Percentiles rank a stretch among this genome's conserved stretches.
Evolutionary conservation across 2,329 filamentous ascomycete genomes (phyloP).

Genomic region (Phyllosticta citriasiana): DNA sequence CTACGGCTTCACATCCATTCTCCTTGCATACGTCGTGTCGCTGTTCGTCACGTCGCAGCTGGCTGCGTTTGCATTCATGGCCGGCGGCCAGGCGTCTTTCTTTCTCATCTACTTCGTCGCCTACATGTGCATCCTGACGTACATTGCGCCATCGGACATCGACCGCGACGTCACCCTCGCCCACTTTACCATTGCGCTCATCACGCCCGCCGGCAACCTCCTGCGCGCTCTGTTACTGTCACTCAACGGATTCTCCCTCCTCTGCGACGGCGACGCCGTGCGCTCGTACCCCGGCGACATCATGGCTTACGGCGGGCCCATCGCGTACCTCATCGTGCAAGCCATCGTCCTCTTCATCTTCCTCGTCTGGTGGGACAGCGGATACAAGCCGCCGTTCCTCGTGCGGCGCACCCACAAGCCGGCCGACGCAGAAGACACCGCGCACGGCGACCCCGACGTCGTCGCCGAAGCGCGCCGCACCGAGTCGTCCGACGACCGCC

Average conservation of each 20-base stretch:
- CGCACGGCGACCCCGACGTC: constrained; percentile 46
- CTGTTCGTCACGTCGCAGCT: constrained; percentile 71
- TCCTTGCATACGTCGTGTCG: constrained; percentile 73
- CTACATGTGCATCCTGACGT: constrained; percentile 56
- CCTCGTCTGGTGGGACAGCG: constrained; percentile 72
- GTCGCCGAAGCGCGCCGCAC: constrained; percentile 55
- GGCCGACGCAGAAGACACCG: constrained; percentile 32
- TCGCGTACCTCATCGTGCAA: constrained; percentile 72
- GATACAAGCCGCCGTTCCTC: constrained; percentile 48
- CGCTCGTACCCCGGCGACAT: constrained; percentile 61
- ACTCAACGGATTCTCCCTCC: constrained; percentile 73
- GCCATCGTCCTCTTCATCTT: constrained; percentile 59
- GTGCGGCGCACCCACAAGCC: constrained; percentile 29
- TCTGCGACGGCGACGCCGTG: constrained; percentile 56
- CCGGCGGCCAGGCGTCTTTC: constrained; percentile 57
- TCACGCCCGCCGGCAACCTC: constrained; percentile 70
- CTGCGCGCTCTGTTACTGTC: constrained; percentile 64
- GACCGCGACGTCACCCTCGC: constrained; percentile 58
- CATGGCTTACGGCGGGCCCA: constrained; percentile 69
- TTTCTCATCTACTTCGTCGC: constrained; percentile 41
- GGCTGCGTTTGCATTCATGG: constrained; percentile 73
- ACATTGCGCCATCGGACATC: constrained; percentile 57
- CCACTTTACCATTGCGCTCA: constrained; percentile 62
- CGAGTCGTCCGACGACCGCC: constrained; percentile 52
- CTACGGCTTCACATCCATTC: constrained; percentile 67